phyloP scores from a whole-genome alignment of 345 rosid genomes.

The Passiflora organensis region DNA sequence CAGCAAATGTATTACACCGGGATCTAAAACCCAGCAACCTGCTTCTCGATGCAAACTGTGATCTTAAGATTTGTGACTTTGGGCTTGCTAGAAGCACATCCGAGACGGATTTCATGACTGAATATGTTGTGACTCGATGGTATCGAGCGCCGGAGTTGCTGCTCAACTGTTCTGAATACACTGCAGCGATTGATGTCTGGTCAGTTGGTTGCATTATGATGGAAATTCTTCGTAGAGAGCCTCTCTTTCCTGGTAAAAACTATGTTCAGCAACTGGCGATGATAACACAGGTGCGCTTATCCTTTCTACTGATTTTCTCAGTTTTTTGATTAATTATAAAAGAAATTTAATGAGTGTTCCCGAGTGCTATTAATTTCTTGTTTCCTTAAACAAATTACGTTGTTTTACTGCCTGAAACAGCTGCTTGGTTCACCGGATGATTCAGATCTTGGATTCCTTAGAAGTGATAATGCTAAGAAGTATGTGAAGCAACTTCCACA shows the following conservation, averaged over 20 bases:
- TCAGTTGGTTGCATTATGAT: slow-evolving; percentile 91
- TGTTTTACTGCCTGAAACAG: too few species aligned
- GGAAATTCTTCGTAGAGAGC: slow-evolving; percentile 70
- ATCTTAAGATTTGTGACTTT: slow-evolving; percentile 76
- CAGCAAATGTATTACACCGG: slow-evolving; percentile 80
- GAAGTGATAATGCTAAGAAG: slow-evolving; percentile 76
- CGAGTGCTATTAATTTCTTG: too few species aligned
- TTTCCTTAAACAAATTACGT: too few species aligned
- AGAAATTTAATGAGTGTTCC: too few species aligned
- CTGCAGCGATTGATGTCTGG: slow-evolving; percentile 88
- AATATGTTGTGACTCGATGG: slow-evolving; percentile 77
- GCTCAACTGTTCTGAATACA: slow-evolving; percentile 65
- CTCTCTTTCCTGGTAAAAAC: slow-evolving; percentile 84
- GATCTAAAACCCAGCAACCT: slow-evolving; percentile 88
- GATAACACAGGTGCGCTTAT: slow-evolving; percentile 67
- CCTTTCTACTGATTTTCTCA: neutral
- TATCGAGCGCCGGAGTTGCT: slow-evolving; percentile 77
- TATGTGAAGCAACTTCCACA: slow-evolving; percentile 75
- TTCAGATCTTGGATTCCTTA: slow-evolving; percentile 74
- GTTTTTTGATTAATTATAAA: too few species aligned
- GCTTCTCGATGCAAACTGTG: slow-evolving; percentile 59
- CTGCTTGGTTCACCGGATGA: slow-evolving; percentile 83
- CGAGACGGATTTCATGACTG: slow-evolving; percentile 88
- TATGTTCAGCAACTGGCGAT: slow-evolving; percentile 77
- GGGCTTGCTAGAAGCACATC: slow-evolving; percentile 87